phyloP scores from a whole-genome alignment of 768 basidiomycete genomes.

The Serendipita vermifera region DNA sequence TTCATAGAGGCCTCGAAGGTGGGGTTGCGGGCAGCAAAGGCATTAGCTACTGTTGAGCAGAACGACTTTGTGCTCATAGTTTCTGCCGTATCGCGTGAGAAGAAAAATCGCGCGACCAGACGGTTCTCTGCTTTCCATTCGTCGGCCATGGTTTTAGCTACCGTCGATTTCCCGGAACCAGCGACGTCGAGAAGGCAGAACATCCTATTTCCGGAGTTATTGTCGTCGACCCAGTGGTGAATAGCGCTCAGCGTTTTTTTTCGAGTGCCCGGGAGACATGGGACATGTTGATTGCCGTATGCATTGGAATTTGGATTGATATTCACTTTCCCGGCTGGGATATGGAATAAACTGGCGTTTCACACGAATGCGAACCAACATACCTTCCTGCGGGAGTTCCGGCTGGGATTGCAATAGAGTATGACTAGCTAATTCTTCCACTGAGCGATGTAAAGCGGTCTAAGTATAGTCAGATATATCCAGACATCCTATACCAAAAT shows the following conservation, averaged over 20 bases:
- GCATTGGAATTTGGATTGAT: too few species aligned
- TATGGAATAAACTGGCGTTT: too few species aligned
- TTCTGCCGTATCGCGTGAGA: background rate
- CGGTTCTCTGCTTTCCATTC: background rate
- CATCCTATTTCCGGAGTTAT: background rate
- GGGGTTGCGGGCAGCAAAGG: background rate
- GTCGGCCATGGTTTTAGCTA: background rate
- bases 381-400: too few species aligned
- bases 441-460: too few species aligned
- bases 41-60: background rate
- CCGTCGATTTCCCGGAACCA: background rate
- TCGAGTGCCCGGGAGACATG: too few species aligned
- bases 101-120: background rate
- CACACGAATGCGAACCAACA: too few species aligned
- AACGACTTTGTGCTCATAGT: background rate
- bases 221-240: background rate
- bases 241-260: background rate
- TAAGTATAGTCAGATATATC: too few species aligned
- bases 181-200: background rate
- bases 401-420: too few species aligned
- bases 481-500: too few species aligned
- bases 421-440: too few species aligned
- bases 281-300: too few species aligned
- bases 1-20: background rate
- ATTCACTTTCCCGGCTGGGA: too few species aligned